A percentile compares a stretch with the other conserved stretches of the same genome.
phyloP scores from a whole-genome alignment of 352 stramenopile genomes.

The Pythium coloratum region DNA sequence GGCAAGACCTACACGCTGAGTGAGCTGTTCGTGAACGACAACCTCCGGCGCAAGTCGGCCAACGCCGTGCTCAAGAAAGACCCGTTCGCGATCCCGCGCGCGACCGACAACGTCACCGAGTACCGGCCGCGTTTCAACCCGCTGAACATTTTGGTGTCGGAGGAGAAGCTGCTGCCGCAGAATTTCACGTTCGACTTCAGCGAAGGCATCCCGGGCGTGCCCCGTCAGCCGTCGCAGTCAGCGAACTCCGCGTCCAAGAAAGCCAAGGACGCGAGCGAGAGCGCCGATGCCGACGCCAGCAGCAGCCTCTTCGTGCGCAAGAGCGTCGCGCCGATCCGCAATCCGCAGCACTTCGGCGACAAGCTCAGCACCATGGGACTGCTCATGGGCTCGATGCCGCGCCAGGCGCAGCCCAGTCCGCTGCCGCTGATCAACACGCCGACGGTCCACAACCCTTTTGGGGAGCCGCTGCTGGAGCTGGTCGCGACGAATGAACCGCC shows the following conservation, averaged over 20 bases:
- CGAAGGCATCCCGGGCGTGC: conserved; percentile 32
- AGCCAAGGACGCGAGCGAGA: neutral
- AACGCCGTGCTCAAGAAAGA: conserved; percentile 34
- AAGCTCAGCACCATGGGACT: conserved; percentile 26
- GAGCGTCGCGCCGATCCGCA: conserved; percentile 11
- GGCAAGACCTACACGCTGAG: conserved; percentile 19
- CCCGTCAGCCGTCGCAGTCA: conserved; percentile 4
- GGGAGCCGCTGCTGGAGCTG: conserved; percentile 27
- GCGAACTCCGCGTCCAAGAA: neutral
- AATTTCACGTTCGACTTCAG: conserved; percentile 63
- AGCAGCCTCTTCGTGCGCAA: conserved; percentile 13
- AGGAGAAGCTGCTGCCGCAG: conserved; percentile 68
- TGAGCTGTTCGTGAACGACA: conserved; percentile 28
- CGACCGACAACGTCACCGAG: conserved; percentile 70
- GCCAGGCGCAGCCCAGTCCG: conserved; percentile 20
- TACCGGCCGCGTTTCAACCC: conserved; percentile 74
- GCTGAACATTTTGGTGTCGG: conserved; percentile 62
- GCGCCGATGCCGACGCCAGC: neutral
- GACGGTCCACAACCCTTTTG: conserved; percentile 26
- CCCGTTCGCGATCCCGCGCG: conserved; percentile 71
- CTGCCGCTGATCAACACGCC: conserved; percentile 19
- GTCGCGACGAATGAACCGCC: conserved; percentile 18
- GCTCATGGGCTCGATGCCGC: conserved; percentile 30
- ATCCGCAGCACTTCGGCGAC: conserved; percentile 19
- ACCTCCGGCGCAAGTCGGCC: conserved; percentile 21